phyloP scores from a whole-genome alignment of 257 asterid species.

The Gynochthodes officinalis region DNA sequence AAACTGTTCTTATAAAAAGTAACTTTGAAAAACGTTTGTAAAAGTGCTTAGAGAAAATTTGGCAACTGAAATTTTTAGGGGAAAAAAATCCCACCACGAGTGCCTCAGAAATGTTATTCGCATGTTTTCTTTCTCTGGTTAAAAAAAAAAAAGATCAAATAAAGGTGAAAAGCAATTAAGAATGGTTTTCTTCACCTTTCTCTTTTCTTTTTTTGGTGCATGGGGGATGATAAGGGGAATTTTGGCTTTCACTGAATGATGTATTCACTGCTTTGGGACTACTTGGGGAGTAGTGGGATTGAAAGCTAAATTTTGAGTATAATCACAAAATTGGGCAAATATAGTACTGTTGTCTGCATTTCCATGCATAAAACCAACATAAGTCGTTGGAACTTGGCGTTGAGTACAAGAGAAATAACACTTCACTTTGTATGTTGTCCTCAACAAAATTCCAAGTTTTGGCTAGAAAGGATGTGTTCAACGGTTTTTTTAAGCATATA shows the following conservation, averaged over 20 bases:
- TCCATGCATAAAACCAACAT: slow-evolving; percentile 7
- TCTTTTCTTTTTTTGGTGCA: background rate
- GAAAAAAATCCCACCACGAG: background rate
- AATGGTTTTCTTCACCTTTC: background rate
- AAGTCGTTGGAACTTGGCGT: background rate
- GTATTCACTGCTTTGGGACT: no score
- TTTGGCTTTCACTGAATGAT: background rate
- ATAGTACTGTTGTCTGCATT: background rate
- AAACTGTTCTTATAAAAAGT: background rate
- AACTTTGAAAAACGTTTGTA: background rate
- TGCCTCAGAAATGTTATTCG: background rate
- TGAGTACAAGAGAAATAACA: background rate
- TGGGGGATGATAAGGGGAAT: background rate
- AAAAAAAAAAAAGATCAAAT: background rate
- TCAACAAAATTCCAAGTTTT: background rate
- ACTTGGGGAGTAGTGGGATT: background rate
- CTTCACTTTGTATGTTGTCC: background rate
- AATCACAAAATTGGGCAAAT: slow-evolving; percentile 1
- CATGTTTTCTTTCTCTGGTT: background rate
- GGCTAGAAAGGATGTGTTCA: background rate
- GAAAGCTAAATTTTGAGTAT: background rate
- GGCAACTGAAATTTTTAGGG: background rate
- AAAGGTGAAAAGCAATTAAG: background rate
- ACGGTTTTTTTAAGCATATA: no score
- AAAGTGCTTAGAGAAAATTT: slow-evolving; percentile 3